phyloP scores from a whole-genome alignment of 352 stramenopile species.

The Phytophthora capsici region DNA sequence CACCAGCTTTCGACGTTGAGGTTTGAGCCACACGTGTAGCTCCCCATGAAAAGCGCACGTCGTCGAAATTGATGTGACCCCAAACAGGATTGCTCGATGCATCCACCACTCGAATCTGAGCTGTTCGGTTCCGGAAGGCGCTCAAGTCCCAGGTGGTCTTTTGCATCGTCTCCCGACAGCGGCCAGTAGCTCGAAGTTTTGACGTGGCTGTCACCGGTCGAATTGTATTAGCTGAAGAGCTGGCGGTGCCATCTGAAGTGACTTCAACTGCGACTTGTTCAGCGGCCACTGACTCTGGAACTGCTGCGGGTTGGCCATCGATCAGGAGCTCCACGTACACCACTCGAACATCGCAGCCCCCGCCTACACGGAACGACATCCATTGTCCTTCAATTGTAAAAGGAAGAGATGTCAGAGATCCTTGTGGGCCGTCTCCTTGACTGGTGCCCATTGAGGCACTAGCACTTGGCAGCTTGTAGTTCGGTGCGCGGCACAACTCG shows the following conservation, averaged over 20 bases:
- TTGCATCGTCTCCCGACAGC: constrained; percentile 92
- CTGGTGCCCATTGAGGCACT: constrained; percentile 64
- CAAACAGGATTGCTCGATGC: constrained; percentile 81
- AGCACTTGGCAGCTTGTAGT: constrained; percentile 83
- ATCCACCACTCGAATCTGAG: constrained; percentile 95
- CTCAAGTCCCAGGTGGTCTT: constrained; percentile 90
- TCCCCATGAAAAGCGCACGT: constrained; percentile 94
- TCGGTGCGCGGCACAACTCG: constrained; percentile 54
- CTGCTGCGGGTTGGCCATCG: constrained; percentile 73
- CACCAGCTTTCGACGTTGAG: constrained; percentile 68
- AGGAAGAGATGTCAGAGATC: constrained; percentile 94
- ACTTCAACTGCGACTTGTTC: constrained; percentile 40
- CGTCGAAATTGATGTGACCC: constrained; percentile 97
- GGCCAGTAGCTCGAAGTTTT: constrained; percentile 87
- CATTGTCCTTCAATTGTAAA: constrained; percentile 91
- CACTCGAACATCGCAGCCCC: constrained; percentile 92
- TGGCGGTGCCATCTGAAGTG: constrained; percentile 7
- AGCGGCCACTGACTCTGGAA: constrained; percentile 39
- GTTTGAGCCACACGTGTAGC: constrained; percentile 57
- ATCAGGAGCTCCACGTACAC: constrained; percentile 96
- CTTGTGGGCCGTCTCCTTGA: constrained; percentile 92
- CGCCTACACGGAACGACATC: constrained; percentile 95
- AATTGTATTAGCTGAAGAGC: constrained; percentile 1
- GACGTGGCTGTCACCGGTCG: constrained; percentile 45
- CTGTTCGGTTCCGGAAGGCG: constrained; percentile 79